phyloP scores from a whole-genome alignment of 78 protist species.

The Pigoraptor vietnamica region DNA sequence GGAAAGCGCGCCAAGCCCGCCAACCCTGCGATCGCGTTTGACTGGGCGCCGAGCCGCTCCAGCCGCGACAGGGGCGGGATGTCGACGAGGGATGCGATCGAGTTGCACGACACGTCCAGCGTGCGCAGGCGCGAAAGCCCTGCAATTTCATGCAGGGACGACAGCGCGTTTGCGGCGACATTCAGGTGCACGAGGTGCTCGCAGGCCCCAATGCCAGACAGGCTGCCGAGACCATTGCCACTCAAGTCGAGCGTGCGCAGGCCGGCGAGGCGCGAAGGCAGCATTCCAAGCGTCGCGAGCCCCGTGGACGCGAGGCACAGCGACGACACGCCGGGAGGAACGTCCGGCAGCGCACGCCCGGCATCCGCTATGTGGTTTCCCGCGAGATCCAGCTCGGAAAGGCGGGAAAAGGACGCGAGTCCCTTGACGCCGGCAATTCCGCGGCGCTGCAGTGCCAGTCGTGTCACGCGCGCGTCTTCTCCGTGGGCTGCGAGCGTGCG shows the following conservation, averaged over 20 bases:
- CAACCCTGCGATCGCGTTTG: background rate
- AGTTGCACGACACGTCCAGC: background rate
- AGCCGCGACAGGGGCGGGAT: background rate
- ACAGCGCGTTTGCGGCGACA: background rate
- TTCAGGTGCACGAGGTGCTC: background rate
- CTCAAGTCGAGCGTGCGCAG: background rate
- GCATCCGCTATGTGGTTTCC: background rate
- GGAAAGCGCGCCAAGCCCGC: background rate
- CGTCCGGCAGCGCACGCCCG: background rate
- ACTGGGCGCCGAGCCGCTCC: background rate
- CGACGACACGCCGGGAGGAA: background rate
- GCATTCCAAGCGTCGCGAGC: background rate
- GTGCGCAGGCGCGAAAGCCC: background rate
- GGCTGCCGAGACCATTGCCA: background rate
- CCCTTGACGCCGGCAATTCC: background rate
- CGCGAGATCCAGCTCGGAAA: background rate
- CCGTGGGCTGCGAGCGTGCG: background rate
- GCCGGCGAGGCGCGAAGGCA: background rate
- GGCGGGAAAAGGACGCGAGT: background rate
- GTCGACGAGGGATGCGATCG: background rate
- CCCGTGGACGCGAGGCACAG: background rate
- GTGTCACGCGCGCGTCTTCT: background rate
- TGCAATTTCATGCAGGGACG: background rate
- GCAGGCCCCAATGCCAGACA: background rate
- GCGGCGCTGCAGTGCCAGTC: background rate